These are phyloP conservation scores for Globomyces pollinis-pini DNA, from an alignment of 192 early-diverging fungal species.

Conservation along the genomic window DNA sequence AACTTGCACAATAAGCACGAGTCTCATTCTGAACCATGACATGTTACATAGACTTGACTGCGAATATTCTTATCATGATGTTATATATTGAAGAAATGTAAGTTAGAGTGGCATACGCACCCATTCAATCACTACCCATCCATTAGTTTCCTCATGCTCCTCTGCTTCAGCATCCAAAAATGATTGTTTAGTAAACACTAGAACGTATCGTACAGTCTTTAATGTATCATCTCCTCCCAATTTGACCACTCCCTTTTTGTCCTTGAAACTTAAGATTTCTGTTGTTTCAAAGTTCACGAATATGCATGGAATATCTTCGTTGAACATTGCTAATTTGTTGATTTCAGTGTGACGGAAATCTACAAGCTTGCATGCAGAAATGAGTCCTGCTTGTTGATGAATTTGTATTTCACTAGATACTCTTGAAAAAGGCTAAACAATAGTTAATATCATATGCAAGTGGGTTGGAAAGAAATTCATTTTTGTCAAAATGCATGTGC, in stretches of 20 bases:
- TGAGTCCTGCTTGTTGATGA: slow-evolving; percentile 77
- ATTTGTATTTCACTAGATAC: slow-evolving; percentile 75
- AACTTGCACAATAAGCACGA: too few species aligned
- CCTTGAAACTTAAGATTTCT: slow-evolving; percentile 88
- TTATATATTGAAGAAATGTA: not conserved
- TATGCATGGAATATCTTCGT: slow-evolving; percentile 86
- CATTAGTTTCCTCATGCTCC: slow-evolving; percentile 73
- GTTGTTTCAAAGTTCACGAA: slow-evolving; percentile 86
- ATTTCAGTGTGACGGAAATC: slow-evolving; percentile 90
- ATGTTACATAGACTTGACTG: too few species aligned
- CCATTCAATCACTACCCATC: slow-evolving; percentile 87
- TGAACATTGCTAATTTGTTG: slow-evolving; percentile 79
- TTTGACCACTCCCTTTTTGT: slow-evolving; percentile 78
- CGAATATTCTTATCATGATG: too few species aligned
- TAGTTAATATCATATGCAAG: too few species aligned
- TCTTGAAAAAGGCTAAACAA: slow-evolving; percentile 63
- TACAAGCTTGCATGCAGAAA: slow-evolving; percentile 89
- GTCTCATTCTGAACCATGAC: too few species aligned
- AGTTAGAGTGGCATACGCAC: slow-evolving; percentile 2
- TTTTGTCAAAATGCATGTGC: too few species aligned
- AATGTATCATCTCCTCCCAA: slow-evolving; percentile 79
- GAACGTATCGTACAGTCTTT: slow-evolving; percentile 77
- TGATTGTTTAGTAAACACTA: slow-evolving; percentile 80
- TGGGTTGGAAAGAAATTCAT: too few species aligned
- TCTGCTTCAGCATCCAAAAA: slow-evolving; percentile 59